Conservation (phyloP, 371 early-diverging fungal species). For the Saksenaea oblongispora region DNA sequence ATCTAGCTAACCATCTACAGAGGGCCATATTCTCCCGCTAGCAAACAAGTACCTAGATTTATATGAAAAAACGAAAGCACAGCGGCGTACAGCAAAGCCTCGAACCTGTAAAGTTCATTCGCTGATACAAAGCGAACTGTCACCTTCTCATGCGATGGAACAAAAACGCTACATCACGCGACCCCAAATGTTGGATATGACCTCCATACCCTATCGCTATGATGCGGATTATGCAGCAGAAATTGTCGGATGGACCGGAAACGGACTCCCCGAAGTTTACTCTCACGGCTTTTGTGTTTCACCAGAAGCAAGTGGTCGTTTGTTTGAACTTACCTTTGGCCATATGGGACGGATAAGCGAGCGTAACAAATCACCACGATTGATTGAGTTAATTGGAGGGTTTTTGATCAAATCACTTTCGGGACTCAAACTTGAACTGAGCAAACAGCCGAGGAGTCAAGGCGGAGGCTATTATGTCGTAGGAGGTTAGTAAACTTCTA, state of each 20-base stretch:
- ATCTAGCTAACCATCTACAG: constrained; percentile 30
- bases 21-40: constrained; percentile 75
- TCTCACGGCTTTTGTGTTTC: constrained; percentile 29
- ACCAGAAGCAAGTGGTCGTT: constrained; percentile 11
- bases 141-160: background rate
- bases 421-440: constrained; percentile 49
- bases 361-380: constrained; percentile 16
- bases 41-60: constrained; percentile 16
- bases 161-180: constrained; percentile 9
- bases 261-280: constrained; percentile 2
- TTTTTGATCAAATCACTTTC: constrained; percentile 47
- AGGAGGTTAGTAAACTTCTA: constrained; percentile 47
- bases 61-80: background rate
- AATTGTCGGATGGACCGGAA: constrained; percentile 20
- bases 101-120: background rate
- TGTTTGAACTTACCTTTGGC: constrained; percentile 35
- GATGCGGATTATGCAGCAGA: constrained; percentile 36
- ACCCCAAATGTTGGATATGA: constrained; percentile 27
- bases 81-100: background rate
- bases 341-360: constrained; percentile 3
- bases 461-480: constrained; percentile 43
- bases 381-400: constrained; percentile 47
- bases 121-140: constrained; percentile 7
- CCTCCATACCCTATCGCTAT: constrained; percentile 29
- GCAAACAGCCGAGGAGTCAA: constrained; percentile 21